Evolutionary conservation across 2,329 filamentous ascomycete genomes (phyloP), one percentile per base, ranked within the genome.

Genomic region (Cadophora luteo-olivacea): DNA sequence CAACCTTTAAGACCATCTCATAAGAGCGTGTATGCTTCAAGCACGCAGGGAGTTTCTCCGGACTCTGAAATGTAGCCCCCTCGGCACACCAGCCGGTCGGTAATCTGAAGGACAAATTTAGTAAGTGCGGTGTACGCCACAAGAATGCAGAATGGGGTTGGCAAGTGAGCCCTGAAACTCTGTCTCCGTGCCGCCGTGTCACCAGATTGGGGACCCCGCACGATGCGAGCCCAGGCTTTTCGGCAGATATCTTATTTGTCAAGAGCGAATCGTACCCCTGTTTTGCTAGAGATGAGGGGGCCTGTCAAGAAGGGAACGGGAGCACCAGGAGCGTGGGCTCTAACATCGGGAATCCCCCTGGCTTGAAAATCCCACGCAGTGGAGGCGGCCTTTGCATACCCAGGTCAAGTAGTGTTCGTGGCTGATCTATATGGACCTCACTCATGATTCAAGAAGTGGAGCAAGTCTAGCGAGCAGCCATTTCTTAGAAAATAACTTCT

Each of bases 161-260:
- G 32, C 33, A 41, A 41, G 33, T 33, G 25, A 32, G 52, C 25
- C 24, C 16, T 55, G 52, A 33, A 55, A 55, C 52, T 55, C 2
- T 55, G 11, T 55, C 52, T 16, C 55, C 8, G 8, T 12, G n/a
- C 22, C n/a, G n/a, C 19, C n/a, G 55, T 60, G 55, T 60, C 55
- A 41, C 33, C 55, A 60, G 55, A 41, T 24, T 60, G 55, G 55
- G 55, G 55, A 60, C 55, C 55, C 55, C 55, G 55, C 55, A 41
- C 36, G 33, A 22, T 2, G 55, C 55, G 25, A n/a, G 22, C 19
- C 12, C 5, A 25, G 54, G n/a, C 32, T 29, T 38, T 52, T 61
- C 64, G 64, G 64, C 64, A 66, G 64, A 61, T 54, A 24, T 61
- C 29, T 61, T 22, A 66, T 57, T 66, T 57, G 64, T 61, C 55